Conservation (phyloP, 2,329 filamentous ascomycete genomes). For the Aspergillus calidoustus region DNA sequence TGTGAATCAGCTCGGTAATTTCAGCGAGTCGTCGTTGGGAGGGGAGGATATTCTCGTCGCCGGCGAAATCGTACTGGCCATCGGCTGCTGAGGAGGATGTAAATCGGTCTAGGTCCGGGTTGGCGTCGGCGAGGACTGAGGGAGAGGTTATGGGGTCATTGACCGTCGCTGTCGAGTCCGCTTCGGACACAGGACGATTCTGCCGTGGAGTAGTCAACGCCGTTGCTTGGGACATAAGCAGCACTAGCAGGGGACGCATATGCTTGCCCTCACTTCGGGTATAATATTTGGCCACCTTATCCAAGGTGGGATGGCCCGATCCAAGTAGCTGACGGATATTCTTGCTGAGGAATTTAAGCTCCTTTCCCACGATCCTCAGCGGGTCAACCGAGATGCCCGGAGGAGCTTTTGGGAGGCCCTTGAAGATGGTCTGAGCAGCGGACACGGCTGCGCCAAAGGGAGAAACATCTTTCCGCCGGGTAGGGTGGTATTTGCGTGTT, state of each 20-base stretch:
- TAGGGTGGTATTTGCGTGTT: conserved; percentile 46
- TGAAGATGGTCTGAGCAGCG: conserved; percentile 57
- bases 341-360: conserved; percentile 93
- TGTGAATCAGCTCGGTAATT: conserved; percentile 97
- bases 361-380: conserved; percentile 86
- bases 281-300: conserved; percentile 97
- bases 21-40: conserved; percentile 90
- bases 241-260: conserved; percentile 88
- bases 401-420: conserved; percentile 46
- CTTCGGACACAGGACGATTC: conserved; percentile 45
- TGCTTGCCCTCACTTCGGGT: conserved; percentile 97
- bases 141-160: conserved; percentile 65
- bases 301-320: conserved; percentile 90
- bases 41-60: conserved; percentile 73
- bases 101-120: conserved; percentile 68
- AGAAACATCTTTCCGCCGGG: conserved; percentile 43
- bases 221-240: conserved; percentile 95
- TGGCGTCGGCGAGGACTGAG: conserved; percentile 75
- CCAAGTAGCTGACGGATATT: conserved; percentile 93
- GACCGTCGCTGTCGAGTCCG: conserved; percentile 45
- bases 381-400: conserved; percentile 78
- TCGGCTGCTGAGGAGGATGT: conserved; percentile 50
- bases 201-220: conserved; percentile 74
- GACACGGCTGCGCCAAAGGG: conserved; percentile 53
- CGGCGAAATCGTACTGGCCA: conserved; percentile 42